Percentiles rank a stretch among this genome's conserved stretches.
phyloP scores from a whole-genome alignment of 176 grass and related monocot species.

The Elaeis guineensis region DNA sequence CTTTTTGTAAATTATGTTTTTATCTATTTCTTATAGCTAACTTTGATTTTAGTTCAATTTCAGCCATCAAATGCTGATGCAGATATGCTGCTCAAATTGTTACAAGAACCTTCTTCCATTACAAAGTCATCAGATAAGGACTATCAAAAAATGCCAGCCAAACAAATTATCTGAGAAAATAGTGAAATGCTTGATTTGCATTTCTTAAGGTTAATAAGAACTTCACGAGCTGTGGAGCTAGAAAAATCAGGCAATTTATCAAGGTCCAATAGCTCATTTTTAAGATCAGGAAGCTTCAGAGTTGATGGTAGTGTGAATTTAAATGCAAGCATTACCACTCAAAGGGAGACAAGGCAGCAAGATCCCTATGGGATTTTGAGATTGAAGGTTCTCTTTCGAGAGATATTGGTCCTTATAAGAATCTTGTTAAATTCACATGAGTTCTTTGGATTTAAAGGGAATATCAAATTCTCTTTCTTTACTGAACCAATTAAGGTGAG shows the following conservation, averaged over 20 bases:
- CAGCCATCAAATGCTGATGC: constrained; percentile 7
- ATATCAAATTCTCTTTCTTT: constrained; percentile 59
- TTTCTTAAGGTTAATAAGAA: constrained; percentile 70
- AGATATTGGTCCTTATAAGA: constrained; percentile 90
- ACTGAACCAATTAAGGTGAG: constrained; percentile 60
- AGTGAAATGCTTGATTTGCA: constrained; percentile 65
- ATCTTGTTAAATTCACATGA: constrained; percentile 73
- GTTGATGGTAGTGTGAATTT: constrained; percentile 19
- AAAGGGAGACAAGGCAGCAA: constrained; percentile 43
- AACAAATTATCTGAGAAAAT: constrained; percentile 98
- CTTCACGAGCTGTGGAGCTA: constrained; percentile 44
- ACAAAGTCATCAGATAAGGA: constrained; percentile 11
- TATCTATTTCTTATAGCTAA: not conserved
- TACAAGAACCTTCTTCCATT: constrained; percentile 22
- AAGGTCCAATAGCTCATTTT: constrained; percentile 25
- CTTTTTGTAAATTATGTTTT: not conserved
- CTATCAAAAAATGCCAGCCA: constrained; percentile 23
- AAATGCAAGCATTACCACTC: not conserved
- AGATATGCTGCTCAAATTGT: constrained; percentile 18
- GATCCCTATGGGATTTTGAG: constrained; percentile 66
- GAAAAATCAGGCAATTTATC: constrained; percentile 39
- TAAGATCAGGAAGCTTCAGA: constrained; percentile 39
- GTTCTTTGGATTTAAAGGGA: constrained; percentile 38
- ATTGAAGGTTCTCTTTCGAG: constrained; percentile 56
- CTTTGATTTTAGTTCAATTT: not conserved